These are phyloP conservation scores for Daedalea quercina DNA, from an alignment of 768 basidiomycete genomes.

Conservation along the genomic window DNA sequence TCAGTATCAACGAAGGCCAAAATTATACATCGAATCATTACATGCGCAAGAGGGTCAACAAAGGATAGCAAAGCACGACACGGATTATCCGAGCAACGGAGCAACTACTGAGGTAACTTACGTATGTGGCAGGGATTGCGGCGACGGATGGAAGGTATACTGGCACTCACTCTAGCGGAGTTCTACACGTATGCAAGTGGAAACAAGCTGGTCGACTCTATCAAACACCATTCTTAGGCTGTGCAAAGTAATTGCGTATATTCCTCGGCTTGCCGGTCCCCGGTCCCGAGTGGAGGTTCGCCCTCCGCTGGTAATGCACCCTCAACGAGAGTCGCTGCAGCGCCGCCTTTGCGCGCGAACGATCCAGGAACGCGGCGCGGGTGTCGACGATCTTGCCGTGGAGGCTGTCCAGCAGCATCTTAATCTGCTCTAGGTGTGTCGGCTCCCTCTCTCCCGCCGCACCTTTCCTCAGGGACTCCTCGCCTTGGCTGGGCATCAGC, in stretches of 20 bases:
- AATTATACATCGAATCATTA: too few relatives aligned
- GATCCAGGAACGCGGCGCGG: slow-evolving; percentile 68
- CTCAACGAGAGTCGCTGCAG: slow-evolving; percentile 60
- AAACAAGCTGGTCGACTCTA: not conserved
- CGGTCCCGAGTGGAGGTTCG: slow-evolving; percentile 19
- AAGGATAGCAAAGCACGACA: too few relatives aligned
- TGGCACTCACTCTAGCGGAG: too few relatives aligned
- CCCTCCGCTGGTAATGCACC: slow-evolving; percentile 52
- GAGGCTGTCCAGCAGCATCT: slow-evolving; percentile 39
- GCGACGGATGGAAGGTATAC: too few relatives aligned
- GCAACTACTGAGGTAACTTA: too few relatives aligned
- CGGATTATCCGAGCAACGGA: too few relatives aligned
- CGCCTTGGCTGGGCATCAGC: not conserved
- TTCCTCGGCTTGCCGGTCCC: slow-evolving; percentile 10
- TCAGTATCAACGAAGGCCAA: too few relatives aligned
- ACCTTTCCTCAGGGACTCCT: slow-evolving; percentile 11
- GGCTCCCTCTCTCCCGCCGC: slow-evolving; percentile 27
- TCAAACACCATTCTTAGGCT: not conserved
- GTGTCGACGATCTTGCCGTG: slow-evolving; percentile 67
- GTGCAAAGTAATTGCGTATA: slow-evolving; percentile 8
- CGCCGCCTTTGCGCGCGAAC: slow-evolving; percentile 65
- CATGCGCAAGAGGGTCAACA: too few relatives aligned
- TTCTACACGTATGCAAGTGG: not conserved
- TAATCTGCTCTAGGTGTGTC: slow-evolving; percentile 38
- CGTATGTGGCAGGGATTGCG: too few relatives aligned